A percentile compares a stretch with the other conserved stretches of the same genome.
Evolutionary conservation across 2,329 filamentous ascomycete species (phyloP).

Genomic region (Hymenoscyphus occultus): DNA sequence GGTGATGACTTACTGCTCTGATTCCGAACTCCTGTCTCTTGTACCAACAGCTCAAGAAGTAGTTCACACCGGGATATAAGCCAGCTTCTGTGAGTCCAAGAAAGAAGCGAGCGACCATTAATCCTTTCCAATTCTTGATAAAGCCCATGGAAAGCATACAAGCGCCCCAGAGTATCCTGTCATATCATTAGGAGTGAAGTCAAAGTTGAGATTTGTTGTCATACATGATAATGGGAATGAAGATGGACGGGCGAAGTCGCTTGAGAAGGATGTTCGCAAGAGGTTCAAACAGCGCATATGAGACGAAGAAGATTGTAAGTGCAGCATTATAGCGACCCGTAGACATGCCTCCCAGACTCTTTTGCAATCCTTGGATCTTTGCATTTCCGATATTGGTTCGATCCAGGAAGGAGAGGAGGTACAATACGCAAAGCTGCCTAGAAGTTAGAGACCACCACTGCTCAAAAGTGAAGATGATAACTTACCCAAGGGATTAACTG

Average conservation of each 20-base stretch:
- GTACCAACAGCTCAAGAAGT: constrained; percentile 60
- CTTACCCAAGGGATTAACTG: constrained; percentile 33
- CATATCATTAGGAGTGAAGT: background rate
- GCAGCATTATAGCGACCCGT: constrained; percentile 61
- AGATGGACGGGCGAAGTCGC: constrained; percentile 64
- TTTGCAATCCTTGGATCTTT: constrained; percentile 54
- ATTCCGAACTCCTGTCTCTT: constrained; percentile 58
- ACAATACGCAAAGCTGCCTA: constrained; percentile 59
- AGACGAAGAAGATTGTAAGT: constrained; percentile 77
- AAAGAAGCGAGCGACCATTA: constrained; percentile 66
- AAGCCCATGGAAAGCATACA: constrained; percentile 23
- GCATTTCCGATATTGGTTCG: constrained; percentile 78
- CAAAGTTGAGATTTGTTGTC: background rate
- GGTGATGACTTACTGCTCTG: constrained; percentile 45
- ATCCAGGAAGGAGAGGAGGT: constrained; percentile 64
- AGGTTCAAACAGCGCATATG: constrained; percentile 69
- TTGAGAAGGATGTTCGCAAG: constrained; percentile 70
- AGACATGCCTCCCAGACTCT: constrained; percentile 36
- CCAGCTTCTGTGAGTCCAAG: constrained; percentile 50
- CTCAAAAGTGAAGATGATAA: constrained; percentile 11
- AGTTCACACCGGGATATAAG: constrained; percentile 63
- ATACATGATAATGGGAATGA: constrained; percentile 76
- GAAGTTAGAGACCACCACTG: constrained; percentile 17
- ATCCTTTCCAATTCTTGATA: constrained; percentile 55
- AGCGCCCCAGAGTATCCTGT: constrained; percentile 44